Conservation (phyloP, 192 early-diverging fungal genomes). For the Backusella sp. region DNA sequence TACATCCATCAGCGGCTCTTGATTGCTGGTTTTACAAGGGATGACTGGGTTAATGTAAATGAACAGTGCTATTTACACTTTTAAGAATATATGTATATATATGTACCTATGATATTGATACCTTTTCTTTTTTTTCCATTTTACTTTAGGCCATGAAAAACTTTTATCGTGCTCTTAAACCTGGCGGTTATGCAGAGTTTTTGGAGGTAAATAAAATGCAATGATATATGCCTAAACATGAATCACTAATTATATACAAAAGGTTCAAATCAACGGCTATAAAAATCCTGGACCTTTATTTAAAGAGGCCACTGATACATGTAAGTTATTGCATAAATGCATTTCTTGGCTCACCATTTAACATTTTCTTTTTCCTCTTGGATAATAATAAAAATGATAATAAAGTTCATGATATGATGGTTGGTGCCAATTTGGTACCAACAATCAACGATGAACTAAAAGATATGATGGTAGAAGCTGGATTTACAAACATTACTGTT, state of each 20-base stretch:
- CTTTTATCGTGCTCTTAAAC: conserved; percentile 22
- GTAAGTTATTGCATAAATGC: background rate
- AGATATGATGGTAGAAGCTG: background rate
- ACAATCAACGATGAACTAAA: background rate
- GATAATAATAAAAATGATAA: background rate
- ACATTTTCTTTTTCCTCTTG: background rate
- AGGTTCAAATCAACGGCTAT: background rate
- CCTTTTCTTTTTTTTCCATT: too few species aligned
- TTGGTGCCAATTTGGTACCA: background rate
- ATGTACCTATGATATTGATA: too few species aligned
- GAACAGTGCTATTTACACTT: background rate
- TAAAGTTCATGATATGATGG: background rate
- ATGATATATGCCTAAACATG: too few species aligned
- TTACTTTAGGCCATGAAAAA: conserved; percentile 17
- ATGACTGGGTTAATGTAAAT: conserved; percentile 17
- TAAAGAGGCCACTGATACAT: background rate
- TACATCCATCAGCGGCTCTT: conserved; percentile 30
- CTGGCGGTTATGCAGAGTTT: conserved; percentile 36
- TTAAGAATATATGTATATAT: background rate
- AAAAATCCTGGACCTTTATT: background rate
- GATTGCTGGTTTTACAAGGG: conserved; percentile 20
- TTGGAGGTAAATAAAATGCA: background rate
- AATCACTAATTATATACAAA: background rate
- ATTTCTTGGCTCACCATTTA: background rate
- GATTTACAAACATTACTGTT: conserved; percentile 1